Conservation (phyloP, 2,329 filamentous ascomycete species). For the Aspergillus texensis region DNA sequence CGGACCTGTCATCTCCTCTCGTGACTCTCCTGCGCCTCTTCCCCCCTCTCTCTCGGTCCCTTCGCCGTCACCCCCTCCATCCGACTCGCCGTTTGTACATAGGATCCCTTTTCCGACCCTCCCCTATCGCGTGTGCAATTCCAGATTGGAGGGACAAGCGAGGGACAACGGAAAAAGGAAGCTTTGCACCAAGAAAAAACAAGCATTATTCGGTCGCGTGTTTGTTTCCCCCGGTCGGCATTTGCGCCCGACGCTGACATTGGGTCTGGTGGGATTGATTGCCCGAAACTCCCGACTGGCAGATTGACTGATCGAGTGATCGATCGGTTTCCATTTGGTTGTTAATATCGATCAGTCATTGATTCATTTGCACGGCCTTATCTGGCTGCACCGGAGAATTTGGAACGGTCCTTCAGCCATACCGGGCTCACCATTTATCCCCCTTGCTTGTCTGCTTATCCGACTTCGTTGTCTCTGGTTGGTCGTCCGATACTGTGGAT, state of each 20-base stretch:
- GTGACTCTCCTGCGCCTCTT: conserved; percentile 15
- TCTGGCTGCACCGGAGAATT: conserved; percentile 18
- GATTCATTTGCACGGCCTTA: not conserved
- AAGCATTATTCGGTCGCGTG: conserved; percentile 10
- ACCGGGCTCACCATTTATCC: not conserved
- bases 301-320: not conserved
- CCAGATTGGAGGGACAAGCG: not conserved
- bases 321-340: not conserved
- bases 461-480: conserved; percentile 5
- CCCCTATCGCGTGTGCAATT: not conserved
- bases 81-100: conserved; percentile 8
- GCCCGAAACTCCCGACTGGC: conserved; percentile 8
- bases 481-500: not conserved
- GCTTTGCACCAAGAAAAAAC: not conserved
- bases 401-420: conserved; percentile 9
- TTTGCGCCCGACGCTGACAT: conserved; percentile 27
- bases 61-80: conserved; percentile 4
- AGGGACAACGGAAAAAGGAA: not conserved
- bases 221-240: conserved; percentile 3
- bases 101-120: not conserved
- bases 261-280: conserved; percentile 3
- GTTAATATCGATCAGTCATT: conserved; percentile 3
- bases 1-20: conserved; percentile 19
- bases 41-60: not conserved
- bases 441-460: conserved; percentile 17